These are phyloP conservation scores for Carex cristatella DNA, from an alignment of 176 grass and related monocot species.

Conservation along the genomic window DNA sequence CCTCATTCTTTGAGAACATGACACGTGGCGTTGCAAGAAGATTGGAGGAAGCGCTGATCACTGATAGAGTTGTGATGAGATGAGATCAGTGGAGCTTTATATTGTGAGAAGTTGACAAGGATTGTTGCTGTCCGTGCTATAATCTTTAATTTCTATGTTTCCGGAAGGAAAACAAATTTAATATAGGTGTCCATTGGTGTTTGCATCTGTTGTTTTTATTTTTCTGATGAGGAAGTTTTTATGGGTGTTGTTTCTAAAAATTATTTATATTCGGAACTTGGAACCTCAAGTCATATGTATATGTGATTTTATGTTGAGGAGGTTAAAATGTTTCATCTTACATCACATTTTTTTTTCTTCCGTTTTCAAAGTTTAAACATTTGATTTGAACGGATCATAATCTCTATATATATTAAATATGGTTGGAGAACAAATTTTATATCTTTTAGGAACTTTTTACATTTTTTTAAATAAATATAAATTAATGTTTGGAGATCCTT, in stretches of 20 bases:
- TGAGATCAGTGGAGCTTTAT: background rate
- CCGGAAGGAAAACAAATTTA: background rate
- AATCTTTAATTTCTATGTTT: background rate
- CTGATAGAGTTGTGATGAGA: background rate
- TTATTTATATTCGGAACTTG: background rate
- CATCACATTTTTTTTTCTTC: too few species aligned
- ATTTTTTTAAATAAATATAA: too few species aligned
- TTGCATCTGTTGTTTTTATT: background rate
- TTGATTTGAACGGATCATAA: too few species aligned
- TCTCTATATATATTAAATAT: too few species aligned
- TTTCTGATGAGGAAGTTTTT: background rate
- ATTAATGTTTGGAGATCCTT: too few species aligned
- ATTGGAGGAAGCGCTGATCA: conserved; percentile 45
- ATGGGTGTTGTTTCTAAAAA: background rate
- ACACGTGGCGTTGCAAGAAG: conserved; percentile 42
- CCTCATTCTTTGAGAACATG: conserved; percentile 45
- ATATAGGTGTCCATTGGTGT: background rate
- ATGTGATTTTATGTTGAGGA: too few species aligned
- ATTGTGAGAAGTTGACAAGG: background rate
- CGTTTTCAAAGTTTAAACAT: too few species aligned
- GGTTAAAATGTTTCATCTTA: too few species aligned
- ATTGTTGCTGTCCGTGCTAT: background rate
- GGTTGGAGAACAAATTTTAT: too few species aligned
- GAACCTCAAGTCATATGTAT: too few species aligned
- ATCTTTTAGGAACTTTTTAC: too few species aligned